A percentile compares a stretch with the other conserved stretches of the same genome.
These are phyloP conservation scores for Hirschfeldia incana DNA, from an alignment of 345 rosid species.

Conservation along the genomic window DNA sequence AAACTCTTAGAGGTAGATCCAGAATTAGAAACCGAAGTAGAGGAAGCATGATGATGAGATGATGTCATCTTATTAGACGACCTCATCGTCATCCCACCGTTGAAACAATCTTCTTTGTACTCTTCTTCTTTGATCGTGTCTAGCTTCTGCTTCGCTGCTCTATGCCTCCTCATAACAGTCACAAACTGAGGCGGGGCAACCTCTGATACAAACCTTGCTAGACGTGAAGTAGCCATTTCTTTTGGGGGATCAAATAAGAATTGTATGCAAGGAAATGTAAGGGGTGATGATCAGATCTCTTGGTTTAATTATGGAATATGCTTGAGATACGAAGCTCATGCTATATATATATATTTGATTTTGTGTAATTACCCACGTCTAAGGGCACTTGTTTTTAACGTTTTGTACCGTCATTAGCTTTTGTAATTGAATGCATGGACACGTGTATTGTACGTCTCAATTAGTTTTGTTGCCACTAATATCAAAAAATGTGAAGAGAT, in stretches of 20 bases:
- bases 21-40: constrained; percentile 24
- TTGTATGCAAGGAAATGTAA: background rate
- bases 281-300: background rate
- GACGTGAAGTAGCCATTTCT: constrained; percentile 66
- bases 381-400: constrained; percentile 36
- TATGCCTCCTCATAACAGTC: constrained; percentile 61
- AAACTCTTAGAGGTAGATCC: constrained; percentile 37
- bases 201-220: constrained; percentile 68
- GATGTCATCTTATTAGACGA: constrained; percentile 17
- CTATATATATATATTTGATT: background rate
- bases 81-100: constrained; percentile 37
- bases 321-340: constrained; percentile 23
- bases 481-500: background rate
- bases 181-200: constrained; percentile 83
- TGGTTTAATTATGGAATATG: constrained; percentile 20
- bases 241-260: background rate
- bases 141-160: constrained; percentile 53
- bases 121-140: constrained; percentile 89
- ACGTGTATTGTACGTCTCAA: constrained; percentile 22
- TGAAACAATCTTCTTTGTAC: constrained; percentile 46
- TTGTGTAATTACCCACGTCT: constrained; percentile 18
- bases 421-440: constrained; percentile 31
- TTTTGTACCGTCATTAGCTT: constrained; percentile 39
- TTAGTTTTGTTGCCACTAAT: background rate
- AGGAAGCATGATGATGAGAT: constrained; percentile 23